Evolutionary conservation across 2,329 filamentous ascomycete genomes (phyloP).

Genomic region (Ceratocystis cubensis): DNA sequence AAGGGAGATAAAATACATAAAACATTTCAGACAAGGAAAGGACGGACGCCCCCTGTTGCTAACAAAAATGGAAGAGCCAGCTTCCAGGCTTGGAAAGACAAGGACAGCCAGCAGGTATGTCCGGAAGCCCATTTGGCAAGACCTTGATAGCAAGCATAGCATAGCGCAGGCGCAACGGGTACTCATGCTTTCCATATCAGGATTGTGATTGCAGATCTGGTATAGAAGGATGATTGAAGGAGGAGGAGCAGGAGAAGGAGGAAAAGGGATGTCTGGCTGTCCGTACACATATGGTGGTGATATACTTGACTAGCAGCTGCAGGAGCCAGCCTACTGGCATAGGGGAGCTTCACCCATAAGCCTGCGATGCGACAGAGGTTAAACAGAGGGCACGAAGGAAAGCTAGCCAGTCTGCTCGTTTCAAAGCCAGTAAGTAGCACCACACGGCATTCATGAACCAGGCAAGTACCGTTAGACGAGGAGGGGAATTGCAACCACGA

Average conservation of each 20-base stretch:
- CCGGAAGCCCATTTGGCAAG: neutral
- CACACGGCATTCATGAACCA: too few relatives aligned
- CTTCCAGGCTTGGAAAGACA: neutral
- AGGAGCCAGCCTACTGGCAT: neutral
- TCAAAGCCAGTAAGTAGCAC: neutral
- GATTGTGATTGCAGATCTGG: neutral
- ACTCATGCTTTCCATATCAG: neutral
- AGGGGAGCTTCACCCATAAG: neutral
- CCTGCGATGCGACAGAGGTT: neutral
- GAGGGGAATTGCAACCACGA: neutral
- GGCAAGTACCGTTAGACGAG: neutral
- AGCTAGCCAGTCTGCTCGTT: neutral
- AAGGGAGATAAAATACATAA: conserved; percentile 8
- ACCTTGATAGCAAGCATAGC: neutral
- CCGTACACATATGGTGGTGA: neutral
- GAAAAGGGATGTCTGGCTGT: neutral
- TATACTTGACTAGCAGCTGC: neutral
- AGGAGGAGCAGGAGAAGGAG: neutral
- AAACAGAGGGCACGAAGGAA: neutral
- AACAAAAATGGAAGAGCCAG: neutral
- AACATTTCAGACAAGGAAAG: neutral
- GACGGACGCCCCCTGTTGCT: neutral
- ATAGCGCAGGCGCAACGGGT: neutral
- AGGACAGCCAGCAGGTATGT: neutral
- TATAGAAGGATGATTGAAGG: neutral